These are phyloP conservation scores for Sporobolomyces phaffii DNA, from an alignment of 768 basidiomycete species.

Conservation along the genomic window DNA sequence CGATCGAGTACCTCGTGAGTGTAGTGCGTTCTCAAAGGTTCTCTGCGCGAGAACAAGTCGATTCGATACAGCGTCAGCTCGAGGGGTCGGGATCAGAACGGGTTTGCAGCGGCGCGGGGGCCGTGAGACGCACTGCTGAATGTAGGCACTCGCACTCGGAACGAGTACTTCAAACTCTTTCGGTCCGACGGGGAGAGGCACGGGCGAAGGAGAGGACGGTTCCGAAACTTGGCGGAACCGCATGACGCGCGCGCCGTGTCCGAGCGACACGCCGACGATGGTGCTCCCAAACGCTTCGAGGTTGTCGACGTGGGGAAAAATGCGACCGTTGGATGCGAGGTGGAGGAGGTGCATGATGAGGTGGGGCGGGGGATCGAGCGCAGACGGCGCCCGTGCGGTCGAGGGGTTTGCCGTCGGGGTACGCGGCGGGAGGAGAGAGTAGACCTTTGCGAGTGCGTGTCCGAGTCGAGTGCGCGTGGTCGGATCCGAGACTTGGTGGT, in stretches of 20 bases:
- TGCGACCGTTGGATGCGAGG: conserved; percentile 47
- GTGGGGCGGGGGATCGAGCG: background rate
- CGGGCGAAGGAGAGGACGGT: background rate
- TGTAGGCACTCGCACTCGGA: conserved; percentile 46
- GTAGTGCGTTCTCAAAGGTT: conserved; percentile 46
- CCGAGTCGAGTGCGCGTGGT: background rate
- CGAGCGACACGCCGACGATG: conserved; percentile 48
- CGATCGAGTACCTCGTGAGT: conserved; percentile 47
- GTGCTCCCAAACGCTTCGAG: conserved; percentile 47
- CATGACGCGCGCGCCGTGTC: conserved; percentile 44
- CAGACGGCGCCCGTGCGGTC: background rate
- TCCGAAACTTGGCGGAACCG: conserved; percentile 41
- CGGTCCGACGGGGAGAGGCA: conserved; percentile 10
- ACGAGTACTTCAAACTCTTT: conserved; percentile 46
- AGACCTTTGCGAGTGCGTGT: conserved; percentile 16
- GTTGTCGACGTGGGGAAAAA: conserved; percentile 50
- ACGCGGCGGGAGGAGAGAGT: conserved; percentile 21
- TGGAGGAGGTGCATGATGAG: conserved; percentile 47
- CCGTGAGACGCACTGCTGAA: conserved; percentile 45
- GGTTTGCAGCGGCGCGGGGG: too few species aligned
- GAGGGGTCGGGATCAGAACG: too few species aligned
- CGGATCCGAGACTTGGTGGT: background rate
- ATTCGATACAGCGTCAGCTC: background rate
- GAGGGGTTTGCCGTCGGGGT: background rate
- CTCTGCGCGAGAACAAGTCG: conserved; percentile 36